Evolutionary conservation across 805 yeast genomes (phyloP).

Genomic region (Lipomyces anomalus): DNA sequence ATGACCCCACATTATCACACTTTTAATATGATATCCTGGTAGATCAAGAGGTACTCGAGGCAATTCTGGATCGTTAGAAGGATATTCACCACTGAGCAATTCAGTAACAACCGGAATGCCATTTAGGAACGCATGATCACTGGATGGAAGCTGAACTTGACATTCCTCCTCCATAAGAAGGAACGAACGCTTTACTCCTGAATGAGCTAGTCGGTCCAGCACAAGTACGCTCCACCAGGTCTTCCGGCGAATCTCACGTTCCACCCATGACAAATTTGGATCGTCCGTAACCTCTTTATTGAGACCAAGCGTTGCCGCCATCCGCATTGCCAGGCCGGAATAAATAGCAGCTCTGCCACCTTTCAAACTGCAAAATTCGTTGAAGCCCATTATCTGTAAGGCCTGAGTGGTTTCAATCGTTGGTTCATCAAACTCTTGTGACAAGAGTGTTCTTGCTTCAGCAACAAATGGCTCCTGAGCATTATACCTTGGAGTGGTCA

Average conservation of each 20-base stretch:
- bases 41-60: conserved; percentile 27
- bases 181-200: conserved; percentile 31
- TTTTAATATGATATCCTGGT: conserved; percentile 25
- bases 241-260: conserved; percentile 33
- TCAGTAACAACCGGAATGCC: conserved; percentile 29
- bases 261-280: conserved; percentile 31
- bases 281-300: conserved; percentile 29
- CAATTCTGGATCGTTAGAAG: conserved; percentile 21
- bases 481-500: conserved; percentile 24
- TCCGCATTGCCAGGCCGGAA: conserved; percentile 34
- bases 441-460: conserved; percentile 26
- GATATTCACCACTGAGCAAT: conserved; percentile 25
- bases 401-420: conserved; percentile 35
- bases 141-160: conserved; percentile 30
- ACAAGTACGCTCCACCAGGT: conserved; percentile 36
- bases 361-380: conserved; percentile 33
- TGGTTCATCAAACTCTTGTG: conserved; percentile 31
- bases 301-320: conserved; percentile 33
- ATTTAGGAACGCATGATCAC: conserved; percentile 28
- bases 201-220: conserved; percentile 34
- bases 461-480: conserved; percentile 28
- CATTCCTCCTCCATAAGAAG: conserved; percentile 28
- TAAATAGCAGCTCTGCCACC: conserved; percentile 36
- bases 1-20: conserved; percentile 28
- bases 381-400: conserved; percentile 31